Conservation (phyloP, 1,284 basidiomycete species). For the Porogramme epimiltina region DNA sequence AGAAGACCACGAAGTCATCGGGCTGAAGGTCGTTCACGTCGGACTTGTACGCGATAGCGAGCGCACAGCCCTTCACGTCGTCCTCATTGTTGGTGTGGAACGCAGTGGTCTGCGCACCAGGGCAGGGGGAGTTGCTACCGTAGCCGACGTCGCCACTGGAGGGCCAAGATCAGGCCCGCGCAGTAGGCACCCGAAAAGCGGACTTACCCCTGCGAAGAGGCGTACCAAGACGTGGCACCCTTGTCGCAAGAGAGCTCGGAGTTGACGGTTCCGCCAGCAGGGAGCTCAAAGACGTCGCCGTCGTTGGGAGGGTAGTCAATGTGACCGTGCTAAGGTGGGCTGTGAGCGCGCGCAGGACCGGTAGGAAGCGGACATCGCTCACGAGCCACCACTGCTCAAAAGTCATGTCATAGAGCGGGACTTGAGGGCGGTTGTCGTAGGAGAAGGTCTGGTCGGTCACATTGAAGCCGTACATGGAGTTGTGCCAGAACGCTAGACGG, state of each 20-base stretch:
- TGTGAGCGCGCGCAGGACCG: background rate
- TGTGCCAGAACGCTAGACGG: slow-evolving; percentile 33
- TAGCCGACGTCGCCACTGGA: slow-evolving; percentile 50
- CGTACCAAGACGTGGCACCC: slow-evolving; percentile 53
- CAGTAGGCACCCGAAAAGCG: background rate
- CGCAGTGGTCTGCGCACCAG: slow-evolving; percentile 39
- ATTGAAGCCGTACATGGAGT: slow-evolving; percentile 55
- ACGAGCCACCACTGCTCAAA: slow-evolving; percentile 74
- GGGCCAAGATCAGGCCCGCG: background rate
- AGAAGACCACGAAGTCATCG: slow-evolving; percentile 73
- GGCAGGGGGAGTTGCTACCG: slow-evolving; percentile 48
- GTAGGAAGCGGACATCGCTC: slow-evolving; percentile 10
- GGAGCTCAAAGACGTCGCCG: slow-evolving; percentile 59
- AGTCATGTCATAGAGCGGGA: slow-evolving; percentile 52
- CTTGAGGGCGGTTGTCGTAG: slow-evolving; percentile 58
- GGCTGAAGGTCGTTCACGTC: slow-evolving; percentile 56
- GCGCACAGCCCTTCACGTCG: slow-evolving; percentile 64
- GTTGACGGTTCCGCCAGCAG: slow-evolving; percentile 50
- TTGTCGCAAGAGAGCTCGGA: slow-evolving; percentile 60
- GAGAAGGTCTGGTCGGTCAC: slow-evolving; percentile 50
- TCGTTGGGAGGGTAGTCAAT: slow-evolving; percentile 56
- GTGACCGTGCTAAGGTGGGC: slow-evolving; percentile 46
- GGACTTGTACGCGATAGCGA: slow-evolving; percentile 73
- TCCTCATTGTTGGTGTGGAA: slow-evolving; percentile 57
- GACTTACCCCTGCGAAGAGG: slow-evolving; percentile 40